A percentile compares a stretch with the other conserved stretches of the same genome.
phyloP scores from a whole-genome alignment of 2,329 filamentous ascomycete species.

The Aspergillus tamarii region DNA sequence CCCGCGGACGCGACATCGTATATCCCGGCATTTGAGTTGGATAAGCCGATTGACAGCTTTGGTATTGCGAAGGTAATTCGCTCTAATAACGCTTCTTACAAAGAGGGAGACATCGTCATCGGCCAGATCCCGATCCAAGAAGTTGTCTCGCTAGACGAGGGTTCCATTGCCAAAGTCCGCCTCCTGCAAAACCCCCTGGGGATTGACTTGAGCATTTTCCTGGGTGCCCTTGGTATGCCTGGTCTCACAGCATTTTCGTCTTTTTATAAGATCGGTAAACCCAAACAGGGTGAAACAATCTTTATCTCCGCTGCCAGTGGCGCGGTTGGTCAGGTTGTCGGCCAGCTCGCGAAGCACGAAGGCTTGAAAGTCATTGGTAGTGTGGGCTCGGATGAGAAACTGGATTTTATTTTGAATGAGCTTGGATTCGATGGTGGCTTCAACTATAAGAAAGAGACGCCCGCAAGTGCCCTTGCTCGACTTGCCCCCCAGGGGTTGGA shows the following conservation, averaged over 20 bases:
- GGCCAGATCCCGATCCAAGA: constrained; percentile 66
- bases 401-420: constrained; percentile 71
- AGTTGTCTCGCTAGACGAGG: constrained; percentile 63
- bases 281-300: constrained; percentile 77
- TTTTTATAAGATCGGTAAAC: constrained; percentile 74
- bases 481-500: constrained; percentile 80
- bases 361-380: constrained; percentile 80
- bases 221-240: constrained; percentile 78
- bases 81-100: constrained; percentile 65
- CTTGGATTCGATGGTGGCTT: constrained; percentile 75
- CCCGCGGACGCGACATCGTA: constrained; percentile 67
- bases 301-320: constrained; percentile 80
- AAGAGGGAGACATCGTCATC: constrained; percentile 68
- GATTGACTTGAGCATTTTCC: constrained; percentile 62
- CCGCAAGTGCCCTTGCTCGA: constrained; percentile 67
- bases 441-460: constrained; percentile 84
- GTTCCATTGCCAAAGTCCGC: constrained; percentile 46
- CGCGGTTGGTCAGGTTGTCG: constrained; percentile 80
- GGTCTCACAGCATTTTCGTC: constrained; percentile 75
- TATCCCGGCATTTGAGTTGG: constrained; percentile 63
- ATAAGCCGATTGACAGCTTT: constrained; percentile 66
- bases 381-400: constrained; percentile 78
- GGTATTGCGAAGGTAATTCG: constrained; percentile 71
- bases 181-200: constrained; percentile 67
- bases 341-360: constrained; percentile 80